Conservation (phyloP, 176 grass and related monocot genomes). For the Zoysia japonica region DNA sequence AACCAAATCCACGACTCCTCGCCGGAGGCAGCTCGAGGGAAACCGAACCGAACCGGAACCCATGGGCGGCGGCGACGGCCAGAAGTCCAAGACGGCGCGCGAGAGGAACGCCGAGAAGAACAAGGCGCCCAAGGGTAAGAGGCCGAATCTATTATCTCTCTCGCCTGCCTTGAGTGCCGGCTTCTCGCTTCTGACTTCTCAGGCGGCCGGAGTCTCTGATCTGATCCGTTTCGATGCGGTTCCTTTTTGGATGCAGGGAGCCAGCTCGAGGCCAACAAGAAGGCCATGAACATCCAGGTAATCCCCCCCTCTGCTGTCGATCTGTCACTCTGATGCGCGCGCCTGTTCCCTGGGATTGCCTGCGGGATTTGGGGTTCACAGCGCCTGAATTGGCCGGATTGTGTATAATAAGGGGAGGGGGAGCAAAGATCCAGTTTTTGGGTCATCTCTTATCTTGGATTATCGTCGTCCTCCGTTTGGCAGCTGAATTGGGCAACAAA, state of each 20-base stretch:
- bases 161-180: background rate
- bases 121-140: conserved; percentile 59
- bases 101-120: conserved; percentile 92
- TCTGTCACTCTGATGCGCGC: background rate
- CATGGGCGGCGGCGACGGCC: conserved; percentile 95
- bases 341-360: background rate
- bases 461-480: background rate
- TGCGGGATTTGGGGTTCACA: background rate
- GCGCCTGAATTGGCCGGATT: background rate
- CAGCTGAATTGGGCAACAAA: background rate
- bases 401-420: too few species aligned
- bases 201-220: background rate
- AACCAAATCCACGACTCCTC: too few species aligned
- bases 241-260: conserved; percentile 42
- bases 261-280: conserved; percentile 86
- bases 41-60: too few species aligned
- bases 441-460: background rate
- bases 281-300: conserved; percentile 94
- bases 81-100: conserved; percentile 93
- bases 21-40: too few species aligned
- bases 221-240: background rate
- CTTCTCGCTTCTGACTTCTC: too few species aligned
- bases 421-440: background rate
- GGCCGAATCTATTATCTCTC: background rate
- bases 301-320: background rate